Evolutionary conservation across 495 filamentous ascomycete species (phyloP), one percentile per base, ranked within the genome.

Genomic region (Penicillium silybi): DNA sequence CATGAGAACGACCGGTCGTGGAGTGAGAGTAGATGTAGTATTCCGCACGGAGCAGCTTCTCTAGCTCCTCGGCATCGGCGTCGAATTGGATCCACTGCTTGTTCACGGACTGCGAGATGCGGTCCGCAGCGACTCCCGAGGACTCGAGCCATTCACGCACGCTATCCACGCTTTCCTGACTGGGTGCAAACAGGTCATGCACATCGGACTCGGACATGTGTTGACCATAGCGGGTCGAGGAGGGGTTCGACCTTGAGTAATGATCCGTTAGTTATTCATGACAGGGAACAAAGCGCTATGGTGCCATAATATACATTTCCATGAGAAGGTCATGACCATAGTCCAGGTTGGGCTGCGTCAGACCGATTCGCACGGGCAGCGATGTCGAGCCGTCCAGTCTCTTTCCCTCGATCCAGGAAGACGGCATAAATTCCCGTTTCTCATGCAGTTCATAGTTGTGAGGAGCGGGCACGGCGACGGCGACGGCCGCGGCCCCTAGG

Each of bases 21-120:
- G 48, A 27, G 51, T 85, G 78, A 29, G 75, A 66, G 55, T 84
- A 84, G 25, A 80, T 16, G 53, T 79, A 75, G 56, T 83, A 86
- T 51, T 84, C 68, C 5, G 83, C 80, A 46, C 77, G 69, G 34
- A 86, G 70, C 22, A 86, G 72, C 15, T 64, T 63, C 58, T 85
- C 81, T 1, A 78, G 68, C 52, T 83, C 80, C 6, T 63, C 56
- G 2, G 73, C 75, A 16, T 74, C 70, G 15, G 75, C 76, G 27
- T 82, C 69, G 50, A 83, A 80, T 9, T 76, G 68, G 23, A 84
- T 56, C 80, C 80, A 84, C 44, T 76, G 76, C 38, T 74, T 69
- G 13, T 73, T 76, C 26, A 63, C 62, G 1, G 78, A 78, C 37
- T 68, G 72, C 3, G 67, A 66, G 46, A 83, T 67, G 4, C 76